Base-by-base conservation (phyloP, 495 filamentous ascomycete species). In the Schizothecium vesticola region DNA sequence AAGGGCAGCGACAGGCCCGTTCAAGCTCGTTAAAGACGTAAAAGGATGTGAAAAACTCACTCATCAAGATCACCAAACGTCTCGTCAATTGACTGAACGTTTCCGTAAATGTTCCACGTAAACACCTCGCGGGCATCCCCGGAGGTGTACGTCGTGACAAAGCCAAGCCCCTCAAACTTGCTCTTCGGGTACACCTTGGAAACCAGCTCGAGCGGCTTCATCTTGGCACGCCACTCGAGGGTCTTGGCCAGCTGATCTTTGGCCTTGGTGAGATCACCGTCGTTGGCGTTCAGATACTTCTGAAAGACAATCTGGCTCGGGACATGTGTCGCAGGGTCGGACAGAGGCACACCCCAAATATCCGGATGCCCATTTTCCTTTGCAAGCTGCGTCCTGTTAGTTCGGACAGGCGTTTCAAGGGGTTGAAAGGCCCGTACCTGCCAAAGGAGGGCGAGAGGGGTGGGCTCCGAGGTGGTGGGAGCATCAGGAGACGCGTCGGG, bases 241-340 rank as follows among this genome's bases (percentile, higher is more conserved):
- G 93, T 92, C 73, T 89, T 88, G 69, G 79, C 84, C 25, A 97
- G 86, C 80, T 97, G 93, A 31, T 87, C 84, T 70, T 86, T 86
- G 3, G 93, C 92, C 69, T 87, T 86, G 63, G 80, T 80, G 3
- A 93, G 73, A 70, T 94, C 88, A 57, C 91, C 90, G 60, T 88
- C 85, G 74, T 96, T 97, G 71, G 93, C 93, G 66, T 93, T 90
- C 31, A 97, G 86, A 79, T 93, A 97, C 81, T 97, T 97, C 74
- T 96, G 92, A 63, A 96, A 78, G 59, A 97, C 85, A 68, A 96
- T 87, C 72, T 87, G 87, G n/a, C 89, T 94, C 58, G 87, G 88
- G 57, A 93, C 80, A 72, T 91, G 85, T 6, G 73, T 79, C 0
- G 72, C 75, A 19, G 81, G 81, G 56, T 87, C 85, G 61, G 82